Evolutionary conservation across 2,329 filamentous ascomycete genomes (phyloP).

Genomic region (Ophiostoma ips): DNA sequence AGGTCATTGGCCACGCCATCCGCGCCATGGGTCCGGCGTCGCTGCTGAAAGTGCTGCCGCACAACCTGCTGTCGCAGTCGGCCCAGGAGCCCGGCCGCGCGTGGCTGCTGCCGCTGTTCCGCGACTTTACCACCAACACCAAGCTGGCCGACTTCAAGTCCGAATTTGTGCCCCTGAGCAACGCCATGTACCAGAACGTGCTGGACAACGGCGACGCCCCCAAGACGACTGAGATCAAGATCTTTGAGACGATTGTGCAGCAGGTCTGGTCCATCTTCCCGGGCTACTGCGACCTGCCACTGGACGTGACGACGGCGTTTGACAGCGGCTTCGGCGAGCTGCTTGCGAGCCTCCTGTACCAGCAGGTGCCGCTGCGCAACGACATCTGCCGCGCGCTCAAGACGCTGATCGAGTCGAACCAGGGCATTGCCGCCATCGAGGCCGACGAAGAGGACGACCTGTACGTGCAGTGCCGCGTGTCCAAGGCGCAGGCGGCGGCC

Average conservation of each 20-base stretch:
- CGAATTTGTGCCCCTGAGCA: conserved; percentile 80
- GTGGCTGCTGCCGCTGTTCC: conserved; percentile 85
- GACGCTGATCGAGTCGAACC: conserved; percentile 81
- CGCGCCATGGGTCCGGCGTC: conserved; percentile 79
- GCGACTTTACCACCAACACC: conserved; percentile 83
- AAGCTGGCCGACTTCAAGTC: conserved; percentile 70
- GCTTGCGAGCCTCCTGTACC: conserved; percentile 80
- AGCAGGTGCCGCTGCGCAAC: conserved; percentile 73
- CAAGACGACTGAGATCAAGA: conserved; percentile 93
- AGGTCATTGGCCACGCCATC: conserved; percentile 76
- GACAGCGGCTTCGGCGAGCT: conserved; percentile 84
- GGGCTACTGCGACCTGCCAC: conserved; percentile 84
- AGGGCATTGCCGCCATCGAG: conserved; percentile 56
- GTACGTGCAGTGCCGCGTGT: conserved; percentile 63
- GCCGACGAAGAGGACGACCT: conserved; percentile 53
- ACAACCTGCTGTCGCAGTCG: conserved; percentile 70
- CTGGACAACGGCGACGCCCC: conserved; percentile 67
- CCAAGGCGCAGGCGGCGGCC: conserved; percentile 58
- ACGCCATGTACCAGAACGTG: conserved; percentile 78
- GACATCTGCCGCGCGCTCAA: conserved; percentile 81
- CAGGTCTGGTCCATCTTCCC: conserved; percentile 92
- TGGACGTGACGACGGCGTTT: conserved; percentile 64
- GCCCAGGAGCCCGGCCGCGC: conserved; percentile 72
- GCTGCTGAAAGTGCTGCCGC: conserved; percentile 66
- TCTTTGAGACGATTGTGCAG: conserved; percentile 90